Evolutionary conservation across 768 basidiomycete genomes (phyloP).

Genomic region (Pleurotus sapidus): DNA sequence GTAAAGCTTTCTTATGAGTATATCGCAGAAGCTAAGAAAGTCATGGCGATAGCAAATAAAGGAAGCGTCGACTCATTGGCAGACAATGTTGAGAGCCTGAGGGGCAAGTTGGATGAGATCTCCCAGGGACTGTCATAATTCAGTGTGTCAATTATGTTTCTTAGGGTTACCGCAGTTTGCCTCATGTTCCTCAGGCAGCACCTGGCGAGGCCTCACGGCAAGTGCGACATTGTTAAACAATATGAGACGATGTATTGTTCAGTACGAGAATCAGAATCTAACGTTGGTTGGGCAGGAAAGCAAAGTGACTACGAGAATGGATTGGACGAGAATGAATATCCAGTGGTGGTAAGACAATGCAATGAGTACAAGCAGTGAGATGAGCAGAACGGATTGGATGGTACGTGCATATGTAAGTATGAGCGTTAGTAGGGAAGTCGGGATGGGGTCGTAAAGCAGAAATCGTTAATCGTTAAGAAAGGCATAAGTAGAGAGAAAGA

Average conservation of each 20-base stretch:
- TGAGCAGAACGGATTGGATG: neutral
- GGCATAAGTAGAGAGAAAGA: neutral
- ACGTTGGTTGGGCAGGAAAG: neutral
- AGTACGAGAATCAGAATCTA: too few species aligned
- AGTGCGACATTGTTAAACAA: too few species aligned
- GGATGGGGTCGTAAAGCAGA: conserved; percentile 8
- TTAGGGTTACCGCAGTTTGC: neutral
- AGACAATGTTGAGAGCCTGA: conserved; percentile 51
- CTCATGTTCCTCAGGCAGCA: neutral
- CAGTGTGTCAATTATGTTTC: neutral
- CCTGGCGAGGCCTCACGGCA: neutral
- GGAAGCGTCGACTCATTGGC: conserved; percentile 55
- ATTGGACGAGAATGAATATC: neutral
- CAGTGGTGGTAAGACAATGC: neutral
- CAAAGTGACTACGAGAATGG: neutral
- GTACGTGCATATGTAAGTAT: conserved; percentile 2
- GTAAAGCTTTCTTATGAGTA: conserved; percentile 60
- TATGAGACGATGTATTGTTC: too few species aligned
- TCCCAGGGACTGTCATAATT: conserved; percentile 24
- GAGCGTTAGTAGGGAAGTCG: conserved; percentile 17
- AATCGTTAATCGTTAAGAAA: conserved; percentile 15
- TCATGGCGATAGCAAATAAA: conserved; percentile 49
- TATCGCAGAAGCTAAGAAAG: conserved; percentile 51
- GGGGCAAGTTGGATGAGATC: conserved; percentile 55
- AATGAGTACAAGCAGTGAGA: conserved; percentile 4